Conservation (phyloP, 1,139 yeast genomes). For the Yamadazyma atmosphaerica region DNA sequence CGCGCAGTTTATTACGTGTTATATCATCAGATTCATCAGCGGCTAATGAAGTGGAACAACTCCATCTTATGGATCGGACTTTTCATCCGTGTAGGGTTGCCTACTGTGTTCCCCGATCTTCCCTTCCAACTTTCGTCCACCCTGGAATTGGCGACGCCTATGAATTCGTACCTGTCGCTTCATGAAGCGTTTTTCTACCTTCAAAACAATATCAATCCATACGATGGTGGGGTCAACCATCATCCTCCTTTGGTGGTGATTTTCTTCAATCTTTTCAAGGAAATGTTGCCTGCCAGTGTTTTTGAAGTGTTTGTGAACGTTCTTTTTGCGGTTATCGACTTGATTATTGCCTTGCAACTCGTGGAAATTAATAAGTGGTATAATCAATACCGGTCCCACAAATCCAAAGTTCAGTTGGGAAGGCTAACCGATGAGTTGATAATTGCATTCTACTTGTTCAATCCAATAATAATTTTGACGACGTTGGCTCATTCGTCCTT, state of each 20-base stretch:
- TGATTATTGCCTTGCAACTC: constrained; percentile 41
- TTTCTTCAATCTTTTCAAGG: constrained; percentile 26
- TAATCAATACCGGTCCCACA: constrained; percentile 26
- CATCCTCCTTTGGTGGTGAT: constrained; percentile 74
- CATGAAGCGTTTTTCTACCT: constrained; percentile 78
- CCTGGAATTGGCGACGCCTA: constrained; percentile 80
- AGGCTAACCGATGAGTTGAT: constrained; percentile 46
- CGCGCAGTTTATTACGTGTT: too few species aligned
- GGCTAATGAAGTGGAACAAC: background rate
- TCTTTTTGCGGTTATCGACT: constrained; percentile 43
- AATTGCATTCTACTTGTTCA: constrained; percentile 68
- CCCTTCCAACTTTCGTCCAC: constrained; percentile 31
- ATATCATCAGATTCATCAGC: too few species aligned
- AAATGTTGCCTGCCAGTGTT: constrained; percentile 19
- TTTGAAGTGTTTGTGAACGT: constrained; percentile 19
- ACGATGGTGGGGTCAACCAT: constrained; percentile 84
- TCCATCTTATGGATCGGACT: constrained; percentile 23
- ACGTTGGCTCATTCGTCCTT: constrained; percentile 70
- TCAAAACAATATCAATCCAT: constrained; percentile 61
- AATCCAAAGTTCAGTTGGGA: constrained; percentile 16
- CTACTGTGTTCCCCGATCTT: constrained; percentile 33
- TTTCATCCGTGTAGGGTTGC: constrained; percentile 30
- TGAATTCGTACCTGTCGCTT: constrained; percentile 64
- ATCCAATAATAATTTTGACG: constrained; percentile 74
- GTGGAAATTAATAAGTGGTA: constrained; percentile 43